Base-by-base conservation (phyloP, 345 rosid species). In the Eucalyptus rudis region DNA sequence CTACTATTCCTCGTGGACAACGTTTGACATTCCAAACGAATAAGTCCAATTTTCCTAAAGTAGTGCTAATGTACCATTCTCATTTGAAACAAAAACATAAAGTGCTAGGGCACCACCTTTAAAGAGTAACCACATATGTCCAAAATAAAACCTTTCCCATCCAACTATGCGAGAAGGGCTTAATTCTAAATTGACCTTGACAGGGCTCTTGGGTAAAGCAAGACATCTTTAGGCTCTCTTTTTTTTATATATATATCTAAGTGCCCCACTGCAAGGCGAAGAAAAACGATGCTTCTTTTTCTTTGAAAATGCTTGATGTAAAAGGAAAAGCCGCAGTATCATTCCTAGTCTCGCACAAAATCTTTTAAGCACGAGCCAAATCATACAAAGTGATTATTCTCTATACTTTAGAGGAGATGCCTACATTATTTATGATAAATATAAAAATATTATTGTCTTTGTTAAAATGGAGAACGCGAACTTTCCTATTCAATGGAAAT, bases 281-380 rank as follows among this genome's bases (percentile, higher is more conserved):
- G 66, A 59, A 59, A 10, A 59, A 62, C 7, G 8, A 13, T 62
- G 31, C 68, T 62, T 62, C 4, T 62, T 5, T 13, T 62, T 62
- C 68, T 27, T 0, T 29, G 68, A 62, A 62, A 62, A 2, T 62
- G 68, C 1, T 62, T 13, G 33, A 62, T 51, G 56, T 17, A 3
- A 51, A 0, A 51, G 22, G 56, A 51, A 51, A 51, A 0, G 22
- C 1, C 9, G 22, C 22, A 51, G 0, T 0, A 51, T 51, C 56
- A 51, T 59, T 27, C 66, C 66, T 3, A 27, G 0, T 59, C 31
- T 12, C 13, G 66, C 66, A 59, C 66, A 59, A 59, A 59, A 59
- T 59, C 66, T 59, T 0, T 59, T 59, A 29, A 59, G 31, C 14
- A 5, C 2, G 31, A 2, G 31, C 31, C 1, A 27, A 59, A 27